phyloP scores from a whole-genome alignment of 805 yeast genomes.

The Phaffomyces antillensis region DNA sequence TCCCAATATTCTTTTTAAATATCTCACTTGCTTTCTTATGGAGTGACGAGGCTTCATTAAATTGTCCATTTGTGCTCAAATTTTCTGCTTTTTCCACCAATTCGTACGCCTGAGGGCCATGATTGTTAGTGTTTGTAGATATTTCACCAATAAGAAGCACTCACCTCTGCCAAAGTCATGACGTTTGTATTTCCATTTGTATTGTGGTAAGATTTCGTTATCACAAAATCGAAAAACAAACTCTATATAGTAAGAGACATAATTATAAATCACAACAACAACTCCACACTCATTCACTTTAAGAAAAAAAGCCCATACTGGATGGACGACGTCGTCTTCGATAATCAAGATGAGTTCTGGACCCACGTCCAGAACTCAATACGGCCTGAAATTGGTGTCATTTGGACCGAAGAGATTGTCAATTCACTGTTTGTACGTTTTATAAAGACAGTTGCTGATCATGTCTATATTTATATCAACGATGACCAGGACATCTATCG shows the following conservation, averaged over 20 bases:
- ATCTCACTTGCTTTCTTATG: slow-evolving; percentile 32
- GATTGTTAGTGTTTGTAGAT: background rate
- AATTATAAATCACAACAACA: too few species aligned
- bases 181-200: background rate
- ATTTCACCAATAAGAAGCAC: background rate
- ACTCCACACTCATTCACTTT: too few species aligned
- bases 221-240: too few species aligned
- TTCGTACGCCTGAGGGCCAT: slow-evolving; percentile 34
- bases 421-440: slow-evolving; percentile 17
- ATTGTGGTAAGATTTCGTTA: background rate
- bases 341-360: slow-evolving; percentile 17
- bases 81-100: slow-evolving; percentile 48
- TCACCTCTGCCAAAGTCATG: background rate
- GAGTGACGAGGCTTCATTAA: slow-evolving; percentile 31
- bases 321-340: slow-evolving; percentile 17
- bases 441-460: slow-evolving; percentile 19
- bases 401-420: slow-evolving; percentile 9
- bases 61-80: slow-evolving; percentile 36
- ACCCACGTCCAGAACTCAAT: slow-evolving; percentile 10
- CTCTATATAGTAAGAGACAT: too few species aligned
- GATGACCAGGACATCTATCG: slow-evolving; percentile 29
- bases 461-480: slow-evolving; percentile 17
- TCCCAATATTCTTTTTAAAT: slow-evolving; percentile 23
- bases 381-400: slow-evolving; percentile 1
- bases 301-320: background rate